These are phyloP conservation scores for Monosporascus sp. DNA, from an alignment of 2,329 filamentous ascomycete genomes.

Conservation along the genomic window DNA sequence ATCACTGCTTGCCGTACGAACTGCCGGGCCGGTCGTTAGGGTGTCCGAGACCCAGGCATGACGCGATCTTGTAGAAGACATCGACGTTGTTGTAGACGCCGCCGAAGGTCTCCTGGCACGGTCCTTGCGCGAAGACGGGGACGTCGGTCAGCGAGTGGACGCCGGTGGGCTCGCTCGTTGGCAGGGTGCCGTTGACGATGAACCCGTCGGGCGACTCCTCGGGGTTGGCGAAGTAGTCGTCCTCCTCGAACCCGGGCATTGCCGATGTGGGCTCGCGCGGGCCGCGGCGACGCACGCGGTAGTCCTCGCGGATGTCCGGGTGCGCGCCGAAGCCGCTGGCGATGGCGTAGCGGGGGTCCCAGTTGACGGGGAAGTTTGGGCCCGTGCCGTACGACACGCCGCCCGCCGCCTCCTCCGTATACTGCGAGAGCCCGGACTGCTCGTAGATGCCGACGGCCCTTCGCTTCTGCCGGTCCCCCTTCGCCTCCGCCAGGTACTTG, in stretches of 20 bases:
- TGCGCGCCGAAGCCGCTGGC: constrained; percentile 65
- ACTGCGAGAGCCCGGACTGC: constrained; percentile 70
- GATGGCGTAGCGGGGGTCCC: constrained; percentile 79
- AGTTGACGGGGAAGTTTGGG: constrained; percentile 73
- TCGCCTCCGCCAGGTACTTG: constrained; percentile 63
- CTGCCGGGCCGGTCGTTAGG: constrained; percentile 7
- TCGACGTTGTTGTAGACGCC: constrained; percentile 68
- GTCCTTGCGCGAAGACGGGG: constrained; percentile 71
- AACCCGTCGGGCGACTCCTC: constrained; percentile 62
- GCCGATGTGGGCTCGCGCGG: constrained; percentile 58
- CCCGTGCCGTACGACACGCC: constrained; percentile 67
- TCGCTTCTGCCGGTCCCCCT: constrained; percentile 66
- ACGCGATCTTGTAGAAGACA: constrained; percentile 69
- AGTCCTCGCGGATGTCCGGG: constrained; percentile 75
- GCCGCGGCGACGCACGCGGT: constrained; percentile 62
- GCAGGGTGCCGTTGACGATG: constrained; percentile 70
- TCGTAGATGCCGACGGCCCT: constrained; percentile 69
- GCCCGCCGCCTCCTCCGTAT: constrained; percentile 51
- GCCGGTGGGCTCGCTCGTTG: constrained; percentile 57
- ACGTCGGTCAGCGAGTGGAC: constrained; percentile 76
- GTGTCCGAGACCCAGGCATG: constrained; percentile 54
- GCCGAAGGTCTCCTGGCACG: constrained; percentile 71
- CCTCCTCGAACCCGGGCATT: constrained; percentile 40
- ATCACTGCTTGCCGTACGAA: too few species aligned
- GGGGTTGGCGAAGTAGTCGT: constrained; percentile 63